Evolutionary conservation across 768 basidiomycete genomes (phyloP).

Genomic region (Lactifluus subvellereus): DNA sequence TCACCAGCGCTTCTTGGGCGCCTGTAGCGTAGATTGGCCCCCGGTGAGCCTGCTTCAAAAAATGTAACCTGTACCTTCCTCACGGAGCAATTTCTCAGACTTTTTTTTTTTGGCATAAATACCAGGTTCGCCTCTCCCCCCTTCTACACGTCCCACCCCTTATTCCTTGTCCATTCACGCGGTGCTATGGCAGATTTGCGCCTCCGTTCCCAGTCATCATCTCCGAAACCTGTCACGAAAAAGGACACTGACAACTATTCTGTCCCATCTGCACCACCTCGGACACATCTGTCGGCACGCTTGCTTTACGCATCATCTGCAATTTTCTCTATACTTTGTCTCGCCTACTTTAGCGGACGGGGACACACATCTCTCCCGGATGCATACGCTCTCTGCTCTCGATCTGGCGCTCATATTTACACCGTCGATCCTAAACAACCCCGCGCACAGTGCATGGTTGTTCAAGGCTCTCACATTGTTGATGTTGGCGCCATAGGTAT

Average conservation of each 20-base stretch:
- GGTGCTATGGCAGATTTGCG: constrained; percentile 22
- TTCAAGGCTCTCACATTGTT: constrained; percentile 45
- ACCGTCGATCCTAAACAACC: constrained; percentile 55
- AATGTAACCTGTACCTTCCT: constrained; percentile 19
- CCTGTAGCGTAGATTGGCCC: constrained; percentile 13
- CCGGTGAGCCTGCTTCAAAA: constrained; percentile 20
- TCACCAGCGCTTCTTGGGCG: constrained; percentile 11
- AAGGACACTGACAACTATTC: constrained; percentile 3
- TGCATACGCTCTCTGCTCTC: constrained; percentile 62
- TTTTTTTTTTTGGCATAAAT: constrained; percentile 25
- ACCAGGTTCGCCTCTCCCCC: constrained; percentile 18
- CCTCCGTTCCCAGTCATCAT: constrained; percentile 23
- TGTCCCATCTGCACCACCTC: not conserved
- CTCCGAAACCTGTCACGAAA: constrained; percentile 10
- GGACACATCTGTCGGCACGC: constrained; percentile 5
- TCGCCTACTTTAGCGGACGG: constrained; percentile 11
- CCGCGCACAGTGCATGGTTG: constrained; percentile 57
- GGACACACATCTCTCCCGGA: constrained; percentile 23
- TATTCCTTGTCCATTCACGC: constrained; percentile 1
- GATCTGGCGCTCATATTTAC: constrained; percentile 47
- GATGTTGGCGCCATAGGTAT: constrained; percentile 53
- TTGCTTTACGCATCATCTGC: constrained; percentile 24
- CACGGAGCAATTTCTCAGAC: constrained; percentile 20
- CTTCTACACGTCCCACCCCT: not conserved
- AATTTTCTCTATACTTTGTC: constrained; percentile 25